A percentile compares a stretch with the other conserved stretches of the same genome.
phyloP scores from a whole-genome alignment of 257 asterid species.

The Nicotiana noctiflora region DNA sequence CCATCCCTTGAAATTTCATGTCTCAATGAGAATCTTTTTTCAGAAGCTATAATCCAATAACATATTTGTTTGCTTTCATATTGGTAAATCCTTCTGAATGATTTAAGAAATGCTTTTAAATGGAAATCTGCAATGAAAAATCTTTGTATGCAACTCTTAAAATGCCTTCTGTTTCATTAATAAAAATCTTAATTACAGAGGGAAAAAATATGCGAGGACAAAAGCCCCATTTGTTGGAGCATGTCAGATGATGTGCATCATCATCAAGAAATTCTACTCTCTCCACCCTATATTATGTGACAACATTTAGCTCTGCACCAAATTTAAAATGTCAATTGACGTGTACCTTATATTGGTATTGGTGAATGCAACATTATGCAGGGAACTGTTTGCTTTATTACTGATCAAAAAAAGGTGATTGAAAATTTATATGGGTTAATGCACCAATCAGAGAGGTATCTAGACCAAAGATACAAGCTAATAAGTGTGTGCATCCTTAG shows the following conservation, averaged over 20 bases:
- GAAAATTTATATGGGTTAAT: background rate
- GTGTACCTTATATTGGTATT: background rate
- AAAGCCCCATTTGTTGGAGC: background rate
- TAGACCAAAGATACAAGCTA: background rate
- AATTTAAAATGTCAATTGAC: background rate
- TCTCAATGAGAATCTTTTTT: background rate
- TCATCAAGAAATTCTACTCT: background rate
- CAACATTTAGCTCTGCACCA: background rate
- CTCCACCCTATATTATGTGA: conserved; percentile 1
- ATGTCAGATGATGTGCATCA: background rate
- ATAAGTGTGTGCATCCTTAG: background rate
- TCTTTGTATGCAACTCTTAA: background rate
- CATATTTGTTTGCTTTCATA: background rate
- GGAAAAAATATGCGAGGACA: background rate
- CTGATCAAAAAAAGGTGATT: background rate
- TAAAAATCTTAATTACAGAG: background rate
- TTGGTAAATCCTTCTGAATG: background rate
- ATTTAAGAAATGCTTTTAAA: background rate
- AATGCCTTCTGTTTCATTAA: background rate
- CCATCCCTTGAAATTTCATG: background rate
- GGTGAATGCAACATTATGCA: background rate
- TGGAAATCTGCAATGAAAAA: background rate
- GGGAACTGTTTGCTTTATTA: background rate
- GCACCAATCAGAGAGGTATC: background rate
- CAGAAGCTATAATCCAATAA: background rate